Evolutionary conservation across 148 eudicot genomes (phyloP), one percentile per base, ranked within the genome.

Genomic region (Euryodendron excelsum): DNA sequence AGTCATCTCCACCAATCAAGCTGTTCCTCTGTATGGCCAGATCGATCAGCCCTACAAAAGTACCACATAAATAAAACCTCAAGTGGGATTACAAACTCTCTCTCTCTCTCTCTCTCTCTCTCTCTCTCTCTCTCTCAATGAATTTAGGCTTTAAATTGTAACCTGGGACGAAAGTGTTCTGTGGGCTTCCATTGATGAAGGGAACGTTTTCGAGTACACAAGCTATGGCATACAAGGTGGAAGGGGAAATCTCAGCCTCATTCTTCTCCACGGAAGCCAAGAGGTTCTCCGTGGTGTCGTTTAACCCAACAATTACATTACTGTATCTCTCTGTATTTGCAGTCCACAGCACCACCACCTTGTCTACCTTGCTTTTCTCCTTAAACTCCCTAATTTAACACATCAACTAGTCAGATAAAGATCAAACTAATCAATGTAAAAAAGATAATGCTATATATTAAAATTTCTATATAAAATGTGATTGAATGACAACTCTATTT

Each of bases 291-390:
- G 74, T 72, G 64, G 97, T 96, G 87, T 96, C 99, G 76, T 96
- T 96, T 61, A 93, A 86, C 53, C 99, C 98, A 23, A 86, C 98
- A 78, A 91, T 75, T 45, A 96, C 93, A 81, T 91, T 90, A 76
- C 97, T 96, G 83, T 96, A 96, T 82, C 99, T 93, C 86, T 96
- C 98, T 5, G 99, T 96, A 87, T 96, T 96, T 36, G 92, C 99
- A 8, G 99, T 96, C 99, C 99, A 96, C 52, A 96, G 80, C 65
- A 96, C 99, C 76, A 96, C 99, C 48, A 96, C 91, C 86, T 87
- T 91, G 82, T 96, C 99, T 69, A 96, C 99, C 83, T 96, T 90
- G 88, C 82, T 96, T 64, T 87, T 81, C 87, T 88, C 97, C 90
- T 96, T 96, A 71, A 96, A 96, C 87, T 91, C 99, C 97, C 96